Evolutionary conservation across 306 rosid species (phyloP), one percentile per base, ranked within the genome.

Genomic region (Prunus davidiana): DNA sequence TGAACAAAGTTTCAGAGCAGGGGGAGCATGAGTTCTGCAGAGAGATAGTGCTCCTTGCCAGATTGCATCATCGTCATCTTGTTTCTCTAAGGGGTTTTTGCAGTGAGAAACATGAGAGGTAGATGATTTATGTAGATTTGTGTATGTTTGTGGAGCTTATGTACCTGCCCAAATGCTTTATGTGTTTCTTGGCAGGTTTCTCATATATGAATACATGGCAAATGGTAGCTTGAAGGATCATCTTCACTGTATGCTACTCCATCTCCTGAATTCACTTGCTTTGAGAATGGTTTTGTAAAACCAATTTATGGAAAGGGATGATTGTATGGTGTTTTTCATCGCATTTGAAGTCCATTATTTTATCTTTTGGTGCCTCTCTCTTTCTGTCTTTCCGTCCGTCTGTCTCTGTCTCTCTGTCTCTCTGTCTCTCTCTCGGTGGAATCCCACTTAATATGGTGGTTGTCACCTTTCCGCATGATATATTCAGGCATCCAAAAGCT

Each of bases 171-270:
- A 61, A 73, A 79, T 82, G 54, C 66, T 72, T 82, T 32, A 67
- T 64, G 32, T 78, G 46, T 82, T 72, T 81, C 72, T 71, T 85
- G 83, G 79, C 91, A 96, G 99, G 96, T 92, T 92, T 89, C 89
- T 96, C 62, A 71, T 96, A 85, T 96, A 92, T 25, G 99, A 96
- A 86, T 84, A 89, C 88, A 92, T 96, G 99, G 97, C 86, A 77
- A 95, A 92, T 75, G 99, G 99, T 76, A 96, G 98, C 97, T 85
- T 96, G 87, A 89, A 92, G 84, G 99, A 96, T 83, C 97, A 92
- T 91, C 97, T 96, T 83, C 98, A 96, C 82, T 76, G 99, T 96
- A 92, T 88, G 93, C 75, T 83, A 78, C 83, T 83, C 72, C 72
- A 67, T 47, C 61, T 79, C 83, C 81, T 66, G 72, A 75, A 52